phyloP scores from a whole-genome alignment of 768 basidiomycete species.

The Lactarius tabidus region DNA sequence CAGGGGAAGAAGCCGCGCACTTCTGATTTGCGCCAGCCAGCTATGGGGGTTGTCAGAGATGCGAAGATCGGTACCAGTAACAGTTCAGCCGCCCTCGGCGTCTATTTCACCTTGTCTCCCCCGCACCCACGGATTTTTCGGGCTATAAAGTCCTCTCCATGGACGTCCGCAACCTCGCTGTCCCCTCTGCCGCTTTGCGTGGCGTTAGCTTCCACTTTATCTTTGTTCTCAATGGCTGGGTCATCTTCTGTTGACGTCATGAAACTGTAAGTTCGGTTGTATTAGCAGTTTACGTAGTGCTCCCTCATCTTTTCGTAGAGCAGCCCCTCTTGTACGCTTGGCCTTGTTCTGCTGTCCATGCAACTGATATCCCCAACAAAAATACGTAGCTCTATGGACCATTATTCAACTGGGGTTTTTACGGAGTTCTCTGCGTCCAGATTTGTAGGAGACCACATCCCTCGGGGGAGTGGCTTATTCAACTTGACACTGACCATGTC shows the following conservation, averaged over 20 bases:
- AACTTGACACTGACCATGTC: not conserved
- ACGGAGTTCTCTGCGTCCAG: not conserved
- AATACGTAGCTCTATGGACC: not conserved
- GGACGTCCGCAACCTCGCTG: not conserved
- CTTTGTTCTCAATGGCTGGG: not conserved
- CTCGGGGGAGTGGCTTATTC: no score
- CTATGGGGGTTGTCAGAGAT: not conserved
- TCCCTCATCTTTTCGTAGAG: not conserved
- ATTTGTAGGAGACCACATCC: conserved; percentile 24
- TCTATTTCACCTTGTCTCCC: not conserved
- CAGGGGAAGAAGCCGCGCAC: not conserved
- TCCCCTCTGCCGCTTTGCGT: not conserved
- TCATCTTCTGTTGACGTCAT: not conserved
- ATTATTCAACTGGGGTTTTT: not conserved
- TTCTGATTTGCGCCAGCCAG: not conserved
- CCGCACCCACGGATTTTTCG: not conserved
- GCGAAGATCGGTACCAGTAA: not conserved
- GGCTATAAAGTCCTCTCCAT: not conserved
- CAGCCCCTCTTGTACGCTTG: not conserved
- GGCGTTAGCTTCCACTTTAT: not conserved
- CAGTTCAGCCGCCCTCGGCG: no score
- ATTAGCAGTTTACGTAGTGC: not conserved
- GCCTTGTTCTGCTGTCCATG: not conserved
- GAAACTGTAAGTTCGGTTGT: not conserved
- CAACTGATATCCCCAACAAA: not conserved